These are phyloP conservation scores for Leccinum solheimii DNA, from an alignment of 1,284 basidiomycete genomes.

Conservation along the genomic window DNA sequence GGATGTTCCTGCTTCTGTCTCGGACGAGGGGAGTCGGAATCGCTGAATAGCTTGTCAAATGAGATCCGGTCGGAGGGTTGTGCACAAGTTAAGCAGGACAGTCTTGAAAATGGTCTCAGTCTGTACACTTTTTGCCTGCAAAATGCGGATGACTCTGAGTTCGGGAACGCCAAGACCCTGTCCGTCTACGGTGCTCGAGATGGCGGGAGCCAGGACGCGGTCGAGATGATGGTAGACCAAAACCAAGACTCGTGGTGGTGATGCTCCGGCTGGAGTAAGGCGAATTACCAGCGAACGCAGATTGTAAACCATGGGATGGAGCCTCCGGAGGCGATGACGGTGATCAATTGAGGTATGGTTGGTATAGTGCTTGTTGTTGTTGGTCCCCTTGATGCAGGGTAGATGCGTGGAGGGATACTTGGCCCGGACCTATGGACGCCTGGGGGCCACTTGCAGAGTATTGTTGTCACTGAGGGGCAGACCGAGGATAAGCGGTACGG, in stretches of 20 bases:
- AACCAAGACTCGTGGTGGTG: constrained; percentile 40
- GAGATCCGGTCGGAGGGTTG: constrained; percentile 72
- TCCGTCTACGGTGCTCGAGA: constrained; percentile 59
- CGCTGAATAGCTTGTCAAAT: constrained; percentile 91
- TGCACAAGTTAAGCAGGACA: constrained; percentile 86
- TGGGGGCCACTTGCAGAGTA: constrained; percentile 38
- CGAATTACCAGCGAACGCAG: constrained; percentile 53
- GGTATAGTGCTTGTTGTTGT: constrained; percentile 84
- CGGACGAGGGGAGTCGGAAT: constrained; percentile 75
- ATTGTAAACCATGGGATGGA: constrained; percentile 68
- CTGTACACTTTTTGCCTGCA: constrained; percentile 80
- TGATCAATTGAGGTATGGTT: constrained; percentile 83
- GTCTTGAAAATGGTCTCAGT: constrained; percentile 98
- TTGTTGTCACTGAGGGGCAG: constrained; percentile 30
- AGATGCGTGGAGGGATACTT: constrained; percentile 48
- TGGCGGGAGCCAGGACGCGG: constrained; percentile 73
- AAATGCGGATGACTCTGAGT: constrained; percentile 95
- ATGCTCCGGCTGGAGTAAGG: constrained; percentile 40
- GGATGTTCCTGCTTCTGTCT: constrained; percentile 52
- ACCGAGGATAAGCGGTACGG: constrained; percentile 29
- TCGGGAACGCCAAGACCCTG: constrained; percentile 73
- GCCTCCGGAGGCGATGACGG: constrained; percentile 74
- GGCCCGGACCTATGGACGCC: constrained; percentile 36
- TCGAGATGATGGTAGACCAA: constrained; percentile 52
- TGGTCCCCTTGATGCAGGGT: constrained; percentile 84